Base-by-base conservation (phyloP, 1,284 basidiomycete genomes). In the Tranzscheliella williamsii region DNA sequence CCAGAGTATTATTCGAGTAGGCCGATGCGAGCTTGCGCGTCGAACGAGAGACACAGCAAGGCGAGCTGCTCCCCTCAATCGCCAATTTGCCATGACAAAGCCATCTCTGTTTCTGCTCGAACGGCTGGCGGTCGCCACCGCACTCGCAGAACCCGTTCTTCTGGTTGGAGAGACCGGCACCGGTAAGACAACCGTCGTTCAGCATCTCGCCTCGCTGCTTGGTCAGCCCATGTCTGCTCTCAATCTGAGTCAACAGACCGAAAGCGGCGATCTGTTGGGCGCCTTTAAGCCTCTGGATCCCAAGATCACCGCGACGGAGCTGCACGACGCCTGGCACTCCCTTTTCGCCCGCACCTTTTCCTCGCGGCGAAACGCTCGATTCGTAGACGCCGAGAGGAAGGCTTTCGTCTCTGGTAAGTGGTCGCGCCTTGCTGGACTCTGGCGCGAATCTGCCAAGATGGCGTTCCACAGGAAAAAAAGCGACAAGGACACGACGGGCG, bases 141-240 rank as follows among this genome's bases (percentile, higher is more conserved):
- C 86, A 0, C 81, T 88, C 27, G 79, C 80, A 13, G 95, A 99
- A 75, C 92, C 95, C 0, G 82, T 94, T 1, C 83, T 99, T 2
- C 84, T 98, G 17, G 93, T 94, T 0, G 95, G 95, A 44, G 95
- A 99, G 81, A 99, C 95, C 0, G 95, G 95, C 32, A 99, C 95
- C 1, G 95, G 95, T 27, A 99, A 99, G 80, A 99, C 95, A 2
- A 95, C 92, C 34, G 84, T 87, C 3, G 85, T 98, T 16, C 90
- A 92, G 18, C 86, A 95, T 67, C 83, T 98, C 18, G 89, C 95
- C 16, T 83, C 85, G 4, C 79, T 90, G n/a, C 83, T 95, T 23
- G 84, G 84, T 15, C 85, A 86, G 27, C 86, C 87, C 0, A 83
- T 98, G 32, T 84, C 91, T 32, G 91, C 91, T 0, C 84, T 98